Evolutionary conservation across 2,329 filamentous ascomycete genomes (phyloP), one percentile per base, ranked within the genome.

Genomic region (Curvularia verruculosa): DNA sequence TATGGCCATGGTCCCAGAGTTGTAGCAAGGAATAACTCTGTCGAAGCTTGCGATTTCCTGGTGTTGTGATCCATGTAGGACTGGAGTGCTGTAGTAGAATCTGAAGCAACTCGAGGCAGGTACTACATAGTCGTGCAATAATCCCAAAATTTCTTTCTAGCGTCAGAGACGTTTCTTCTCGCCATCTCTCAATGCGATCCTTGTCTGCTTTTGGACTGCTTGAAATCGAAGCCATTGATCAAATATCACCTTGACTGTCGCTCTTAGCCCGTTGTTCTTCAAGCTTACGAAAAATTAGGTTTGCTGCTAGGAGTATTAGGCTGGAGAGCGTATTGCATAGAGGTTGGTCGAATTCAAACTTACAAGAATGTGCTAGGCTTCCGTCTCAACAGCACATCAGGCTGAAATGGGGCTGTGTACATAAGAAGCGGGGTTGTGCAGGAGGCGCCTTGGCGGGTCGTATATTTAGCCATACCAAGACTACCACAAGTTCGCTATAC

Each of bases 1-100:
- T 47, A 43, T 68, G 56, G 10, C 64, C 65, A 10, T 63, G 58
- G 3, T 46, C 54, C 65, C 67, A 70, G 9, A 70, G 56, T 19
- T 50, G 52, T 9, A 70, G 28, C 4, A 41, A 61, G 31, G 39
- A 24, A 21, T 55, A 31, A 49, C 51, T 56, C 29, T 66, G 62
- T 8, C 51, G 45, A 12, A 69, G 54, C 2, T 39, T 34, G 12
- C 54, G 62, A 24, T 50, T 19, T 3, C 57, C 36, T 6, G 28
- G 49, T n/a, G 45, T 58, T 3, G 47, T 31, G 6, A 52, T 21
- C 5, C 26, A 10, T 2, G 5, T 8, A 3, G 46, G 24, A n/a
- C 36, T 26, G 2, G 18, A 61, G 3, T 26, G 61, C n/a, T 44
- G 24, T 19, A 44, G 15, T 15, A 44, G 24, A 28, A 28, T 44